Percentiles rank a stretch among this genome's conserved stretches.
Evolutionary conservation across 2,329 filamentous ascomycete species (phyloP).

Genomic region (Rachicladosporium sp.): DNA sequence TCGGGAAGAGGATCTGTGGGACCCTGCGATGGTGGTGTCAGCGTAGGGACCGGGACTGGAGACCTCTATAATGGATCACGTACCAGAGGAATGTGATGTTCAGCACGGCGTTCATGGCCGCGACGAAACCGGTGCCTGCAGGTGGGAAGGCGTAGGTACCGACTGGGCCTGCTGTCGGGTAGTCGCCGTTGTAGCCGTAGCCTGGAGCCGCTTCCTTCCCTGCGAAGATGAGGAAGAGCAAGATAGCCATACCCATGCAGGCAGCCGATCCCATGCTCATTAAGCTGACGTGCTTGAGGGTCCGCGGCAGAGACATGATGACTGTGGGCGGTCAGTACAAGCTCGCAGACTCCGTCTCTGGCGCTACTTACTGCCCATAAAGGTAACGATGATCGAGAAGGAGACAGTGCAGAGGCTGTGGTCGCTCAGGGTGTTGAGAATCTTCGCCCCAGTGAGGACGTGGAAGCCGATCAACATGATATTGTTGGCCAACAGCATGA

Average conservation of each 20-base stretch:
- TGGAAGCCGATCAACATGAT: too few relatives aligned
- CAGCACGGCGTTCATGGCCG: conserved; percentile 38
- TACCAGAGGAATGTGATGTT: conserved; percentile 23
- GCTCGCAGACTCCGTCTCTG: too few relatives aligned
- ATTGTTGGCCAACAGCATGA: too few relatives aligned
- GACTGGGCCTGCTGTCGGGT: conserved; percentile 32
- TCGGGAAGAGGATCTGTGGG: conserved; percentile 39
- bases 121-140: conserved; percentile 35
- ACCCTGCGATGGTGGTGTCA: conserved; percentile 36
- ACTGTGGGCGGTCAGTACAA: conserved; percentile 9
- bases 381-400: too few relatives aligned
- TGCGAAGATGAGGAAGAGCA: conserved; percentile 38
- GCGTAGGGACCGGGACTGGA: background rate
- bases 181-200: conserved; percentile 35
- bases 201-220: conserved; percentile 34
- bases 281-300: conserved; percentile 36
- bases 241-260: conserved; percentile 37
- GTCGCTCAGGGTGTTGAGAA: too few relatives aligned
- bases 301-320: conserved; percentile 34
- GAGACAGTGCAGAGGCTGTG: too few relatives aligned
- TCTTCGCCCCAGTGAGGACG: too few relatives aligned
- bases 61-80: background rate
- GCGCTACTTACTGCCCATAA: too few relatives aligned
- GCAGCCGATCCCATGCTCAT: conserved; percentile 40
- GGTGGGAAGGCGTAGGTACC: conserved; percentile 37